phyloP scores from a whole-genome alignment of 1,284 basidiomycete species.

The Austroboletus novae-zelandiae region DNA sequence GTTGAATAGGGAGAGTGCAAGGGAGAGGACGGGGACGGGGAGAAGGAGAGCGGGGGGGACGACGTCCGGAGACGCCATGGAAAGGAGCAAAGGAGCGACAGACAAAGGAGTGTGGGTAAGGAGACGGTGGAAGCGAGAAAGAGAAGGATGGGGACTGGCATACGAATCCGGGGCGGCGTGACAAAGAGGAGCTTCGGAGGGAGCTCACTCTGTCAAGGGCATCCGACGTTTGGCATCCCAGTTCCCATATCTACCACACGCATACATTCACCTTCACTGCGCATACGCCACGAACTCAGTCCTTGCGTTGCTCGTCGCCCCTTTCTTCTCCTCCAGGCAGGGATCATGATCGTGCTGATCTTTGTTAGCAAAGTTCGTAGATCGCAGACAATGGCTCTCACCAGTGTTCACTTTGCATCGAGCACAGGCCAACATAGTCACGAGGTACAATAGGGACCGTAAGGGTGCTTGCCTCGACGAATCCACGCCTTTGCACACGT shows the following conservation, averaged over 20 bases:
- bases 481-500: background rate
- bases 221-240: conserved; percentile 18
- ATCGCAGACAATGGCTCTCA: background rate
- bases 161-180: background rate
- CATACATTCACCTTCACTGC: too few species aligned
- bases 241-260: conserved; percentile 12
- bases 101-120: conserved; percentile 18
- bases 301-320: conserved; percentile 2
- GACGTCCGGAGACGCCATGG: conserved; percentile 28
- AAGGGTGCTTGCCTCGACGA: background rate
- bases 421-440: background rate
- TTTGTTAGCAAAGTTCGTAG: too few species aligned
- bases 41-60: conserved; percentile 27
- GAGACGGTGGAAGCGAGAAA: conserved; percentile 2
- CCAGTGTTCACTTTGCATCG: background rate
- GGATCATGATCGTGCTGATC: conserved; percentile 13
- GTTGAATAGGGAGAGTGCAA: conserved; percentile 13
- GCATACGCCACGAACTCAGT: conserved; percentile 12
- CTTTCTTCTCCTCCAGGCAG: conserved; percentile 11
- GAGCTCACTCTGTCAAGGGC: background rate
- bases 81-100: conserved; percentile 14
- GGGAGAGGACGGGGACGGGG: conserved; percentile 21
- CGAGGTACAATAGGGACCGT: background rate
- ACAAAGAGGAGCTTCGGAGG: conserved; percentile 6
- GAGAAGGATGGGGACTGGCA: background rate